A percentile compares a stretch with the other conserved stretches of the same genome.
Conservation (phyloP, 2,329 filamentous ascomycete genomes). For the Nectriaceae sp. region DNA sequence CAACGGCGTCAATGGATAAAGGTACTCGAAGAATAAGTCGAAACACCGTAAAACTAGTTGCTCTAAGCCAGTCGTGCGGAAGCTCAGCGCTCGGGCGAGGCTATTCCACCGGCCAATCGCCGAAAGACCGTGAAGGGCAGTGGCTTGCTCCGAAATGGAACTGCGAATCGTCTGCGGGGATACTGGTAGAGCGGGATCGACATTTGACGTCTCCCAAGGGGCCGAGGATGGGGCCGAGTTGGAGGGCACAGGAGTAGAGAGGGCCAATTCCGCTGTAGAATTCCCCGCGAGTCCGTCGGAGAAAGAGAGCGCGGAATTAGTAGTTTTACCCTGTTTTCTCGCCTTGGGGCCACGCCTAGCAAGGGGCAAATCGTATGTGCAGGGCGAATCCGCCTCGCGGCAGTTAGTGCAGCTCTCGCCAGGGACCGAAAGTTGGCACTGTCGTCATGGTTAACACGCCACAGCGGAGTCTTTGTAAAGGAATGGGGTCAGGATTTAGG, state of each 20-base stretch:
- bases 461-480: conserved; percentile 12
- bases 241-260: conserved; percentile 15
- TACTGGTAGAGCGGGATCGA: conserved; percentile 22
- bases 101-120: conserved; percentile 33
- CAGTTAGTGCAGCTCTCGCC: conserved; percentile 34
- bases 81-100: conserved; percentile 24
- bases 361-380: conserved; percentile 41
- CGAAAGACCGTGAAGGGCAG: conserved; percentile 10
- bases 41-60: conserved; percentile 35
- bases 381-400: conserved; percentile 32
- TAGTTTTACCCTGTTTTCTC: conserved; percentile 12
- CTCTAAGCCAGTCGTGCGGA: conserved; percentile 27
- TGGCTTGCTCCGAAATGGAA: conserved; percentile 12
- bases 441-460: conserved; percentile 6
- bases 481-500: no score
- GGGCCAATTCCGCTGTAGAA: conserved; percentile 19
- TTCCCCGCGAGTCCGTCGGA: neutral
- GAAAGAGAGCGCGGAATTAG: conserved; percentile 3
- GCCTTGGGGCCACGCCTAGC: conserved; percentile 41
- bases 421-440: conserved; percentile 31
- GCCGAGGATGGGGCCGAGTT: conserved; percentile 15
- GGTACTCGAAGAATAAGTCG: conserved; percentile 44
- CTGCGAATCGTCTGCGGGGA: conserved; percentile 25
- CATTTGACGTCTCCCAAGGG: conserved; percentile 21
- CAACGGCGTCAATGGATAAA: conserved; percentile 44